phyloP scores from a whole-genome alignment of 208 protist genomes.

The Leishmania martiniquensis region DNA sequence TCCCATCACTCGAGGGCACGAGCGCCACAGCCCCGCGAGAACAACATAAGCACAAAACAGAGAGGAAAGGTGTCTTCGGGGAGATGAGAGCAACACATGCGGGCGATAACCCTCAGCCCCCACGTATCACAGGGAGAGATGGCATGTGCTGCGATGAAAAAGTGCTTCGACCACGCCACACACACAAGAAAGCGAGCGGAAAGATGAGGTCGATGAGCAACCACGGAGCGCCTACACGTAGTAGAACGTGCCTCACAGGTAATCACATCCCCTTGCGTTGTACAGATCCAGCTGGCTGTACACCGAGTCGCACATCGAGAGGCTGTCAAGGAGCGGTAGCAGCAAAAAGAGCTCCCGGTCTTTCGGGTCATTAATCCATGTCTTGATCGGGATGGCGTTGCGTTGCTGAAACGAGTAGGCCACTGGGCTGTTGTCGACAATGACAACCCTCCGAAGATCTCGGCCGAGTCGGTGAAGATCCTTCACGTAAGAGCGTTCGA shows the following conservation, averaged over 20 bases:
- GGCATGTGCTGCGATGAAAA: not conserved
- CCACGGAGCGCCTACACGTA: not conserved
- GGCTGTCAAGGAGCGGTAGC: slow-evolving; percentile 44
- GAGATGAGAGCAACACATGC: not conserved
- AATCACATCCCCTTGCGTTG: slow-evolving; percentile 35
- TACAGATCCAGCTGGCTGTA: slow-evolving; percentile 60
- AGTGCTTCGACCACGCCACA: no score
- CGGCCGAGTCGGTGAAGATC: slow-evolving; percentile 60
- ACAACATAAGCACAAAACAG: no score
- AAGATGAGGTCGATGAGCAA: not conserved
- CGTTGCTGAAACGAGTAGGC: slow-evolving; percentile 75
- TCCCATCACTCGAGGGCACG: not conserved
- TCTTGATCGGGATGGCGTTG: slow-evolving; percentile 69
- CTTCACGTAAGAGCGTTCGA: slow-evolving; percentile 57
- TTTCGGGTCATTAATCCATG: slow-evolving; percentile 60
- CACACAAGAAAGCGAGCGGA: not conserved
- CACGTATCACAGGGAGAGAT: not conserved
- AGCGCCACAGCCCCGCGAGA: not conserved
- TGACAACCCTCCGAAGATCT: slow-evolving; percentile 40
- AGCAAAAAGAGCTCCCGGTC: slow-evolving; percentile 56
- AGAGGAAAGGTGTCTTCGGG: not conserved
- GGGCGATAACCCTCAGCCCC: not conserved
- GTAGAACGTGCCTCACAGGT: not conserved
- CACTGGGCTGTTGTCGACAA: slow-evolving; percentile 73
- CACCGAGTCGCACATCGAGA: slow-evolving; percentile 44